Evolutionary conservation across 352 stramenopile genomes (phyloP).

Genomic region (Plasmopara muralis): DNA sequence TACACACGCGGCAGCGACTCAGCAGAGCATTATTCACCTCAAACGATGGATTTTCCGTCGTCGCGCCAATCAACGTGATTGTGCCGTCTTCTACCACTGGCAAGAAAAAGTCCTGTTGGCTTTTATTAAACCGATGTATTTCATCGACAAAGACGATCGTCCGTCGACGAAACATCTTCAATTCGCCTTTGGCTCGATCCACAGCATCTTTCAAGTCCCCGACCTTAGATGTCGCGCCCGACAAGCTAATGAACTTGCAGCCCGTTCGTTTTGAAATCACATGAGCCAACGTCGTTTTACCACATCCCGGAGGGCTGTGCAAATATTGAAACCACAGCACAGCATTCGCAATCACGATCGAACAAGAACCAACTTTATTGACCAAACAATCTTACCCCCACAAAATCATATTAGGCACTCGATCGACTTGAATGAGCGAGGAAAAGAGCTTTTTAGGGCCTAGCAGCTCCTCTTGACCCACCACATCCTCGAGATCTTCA

Average conservation of each 20-base stretch:
- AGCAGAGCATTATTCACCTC: slow-evolving; percentile 83
- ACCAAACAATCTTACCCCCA: slow-evolving; percentile 46
- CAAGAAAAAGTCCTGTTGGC: slow-evolving; percentile 86
- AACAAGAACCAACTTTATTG: neutral
- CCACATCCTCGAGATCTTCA: slow-evolving; percentile 44
- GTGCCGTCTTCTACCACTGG: slow-evolving; percentile 74
- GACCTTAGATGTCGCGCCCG: slow-evolving; percentile 61
- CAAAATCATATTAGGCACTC: slow-evolving; percentile 81
- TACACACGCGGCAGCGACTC: slow-evolving; percentile 74
- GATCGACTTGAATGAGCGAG: slow-evolving; percentile 55
- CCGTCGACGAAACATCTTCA: slow-evolving; percentile 46
- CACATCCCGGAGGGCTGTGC: slow-evolving; percentile 67
- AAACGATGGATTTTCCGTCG: slow-evolving; percentile 86
- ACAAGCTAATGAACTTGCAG: slow-evolving; percentile 69
- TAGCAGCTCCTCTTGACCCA: slow-evolving; percentile 66
- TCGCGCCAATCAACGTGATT: slow-evolving; percentile 85
- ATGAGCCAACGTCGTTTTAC: slow-evolving; percentile 79
- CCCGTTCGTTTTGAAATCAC: slow-evolving; percentile 64
- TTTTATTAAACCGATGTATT: slow-evolving; percentile 87
- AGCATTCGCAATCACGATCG: neutral
- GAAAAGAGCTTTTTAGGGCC: slow-evolving; percentile 51
- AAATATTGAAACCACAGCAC: slow-evolving; percentile 1
- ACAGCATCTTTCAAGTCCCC: slow-evolving; percentile 71
- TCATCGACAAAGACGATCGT: slow-evolving; percentile 87
- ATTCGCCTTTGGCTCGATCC: slow-evolving; percentile 59